Evolutionary conservation across 805 yeast genomes (phyloP).

Genomic region (Ogataea populi-albae): DNA sequence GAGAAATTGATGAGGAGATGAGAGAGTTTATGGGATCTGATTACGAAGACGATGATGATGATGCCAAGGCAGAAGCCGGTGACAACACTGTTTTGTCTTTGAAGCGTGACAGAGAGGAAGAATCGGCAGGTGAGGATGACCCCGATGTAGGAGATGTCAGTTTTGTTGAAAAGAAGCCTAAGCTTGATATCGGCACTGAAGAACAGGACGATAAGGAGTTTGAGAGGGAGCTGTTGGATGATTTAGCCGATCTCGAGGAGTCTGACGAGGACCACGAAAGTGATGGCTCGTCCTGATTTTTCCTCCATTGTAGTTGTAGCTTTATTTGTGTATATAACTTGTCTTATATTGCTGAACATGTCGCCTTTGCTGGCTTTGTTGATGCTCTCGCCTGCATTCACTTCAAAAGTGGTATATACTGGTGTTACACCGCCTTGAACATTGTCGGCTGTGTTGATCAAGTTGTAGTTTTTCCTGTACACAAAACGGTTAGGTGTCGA

Average conservation of each 20-base stretch:
- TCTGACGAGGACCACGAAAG: too few relatives aligned
- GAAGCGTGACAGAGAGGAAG: conserved; percentile 22
- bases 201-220: conserved; percentile 42
- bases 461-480: too few relatives aligned
- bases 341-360: too few relatives aligned
- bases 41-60: conserved; percentile 39
- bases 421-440: too few relatives aligned
- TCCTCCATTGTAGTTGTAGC: too few relatives aligned
- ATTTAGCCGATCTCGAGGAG: conserved; percentile 46
- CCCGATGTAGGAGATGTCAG: conserved; percentile 14
- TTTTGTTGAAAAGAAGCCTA: conserved; percentile 19
- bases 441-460: too few relatives aligned
- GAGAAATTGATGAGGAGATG: conserved; percentile 56
- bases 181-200: conserved; percentile 14
- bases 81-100: conserved; percentile 10
- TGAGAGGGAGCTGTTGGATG: conserved; percentile 48
- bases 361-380: too few relatives aligned
- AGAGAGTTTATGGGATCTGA: conserved; percentile 48
- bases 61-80: conserved; percentile 13
- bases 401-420: too few relatives aligned
- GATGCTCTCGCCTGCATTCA: too few relatives aligned
- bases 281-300: too few relatives aligned
- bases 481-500: too few relatives aligned
- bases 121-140: conserved; percentile 21
- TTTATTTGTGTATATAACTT: too few relatives aligned